Conservation (phyloP, 495 filamentous ascomycete genomes). For the Astrothelium macrocarpum region DNA sequence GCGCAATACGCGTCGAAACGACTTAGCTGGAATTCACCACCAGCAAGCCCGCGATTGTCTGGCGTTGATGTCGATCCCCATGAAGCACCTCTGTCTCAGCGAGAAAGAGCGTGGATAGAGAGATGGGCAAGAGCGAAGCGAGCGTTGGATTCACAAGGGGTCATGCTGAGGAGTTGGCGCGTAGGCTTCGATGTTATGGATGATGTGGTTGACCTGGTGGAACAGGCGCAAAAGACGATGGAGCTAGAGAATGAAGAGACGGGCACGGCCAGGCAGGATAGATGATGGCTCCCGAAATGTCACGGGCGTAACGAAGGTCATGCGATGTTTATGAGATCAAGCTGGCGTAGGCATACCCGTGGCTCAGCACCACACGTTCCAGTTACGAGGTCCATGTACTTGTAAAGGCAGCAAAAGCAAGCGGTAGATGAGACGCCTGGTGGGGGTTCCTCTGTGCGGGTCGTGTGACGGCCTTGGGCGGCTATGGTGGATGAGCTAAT, state of each 20-base stretch:
- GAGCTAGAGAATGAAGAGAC: constrained; percentile 12
- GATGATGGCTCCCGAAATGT: background rate
- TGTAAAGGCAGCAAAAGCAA: background rate
- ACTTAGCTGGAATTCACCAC: constrained; percentile 20
- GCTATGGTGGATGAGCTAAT: no score
- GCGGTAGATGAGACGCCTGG: no score
- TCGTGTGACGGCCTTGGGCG: background rate
- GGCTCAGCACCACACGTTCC: background rate
- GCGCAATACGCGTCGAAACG: constrained; percentile 34
- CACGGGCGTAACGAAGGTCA: background rate
- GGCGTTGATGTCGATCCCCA: constrained; percentile 11
- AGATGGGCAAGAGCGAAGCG: constrained; percentile 68
- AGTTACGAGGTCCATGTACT: background rate
- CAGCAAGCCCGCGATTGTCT: constrained; percentile 9
- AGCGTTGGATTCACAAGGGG: constrained; percentile 55
- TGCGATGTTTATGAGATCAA: background rate
- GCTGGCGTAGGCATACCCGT: background rate
- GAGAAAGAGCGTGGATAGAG: constrained; percentile 72
- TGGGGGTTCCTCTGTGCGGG: no score
- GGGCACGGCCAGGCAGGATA: background rate
- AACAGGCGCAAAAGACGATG: constrained; percentile 34
- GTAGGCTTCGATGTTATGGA: constrained; percentile 68
- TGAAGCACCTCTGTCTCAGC: constrained; percentile 50
- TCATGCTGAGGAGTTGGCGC: constrained; percentile 75
- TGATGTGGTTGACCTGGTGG: constrained; percentile 44